Base-by-base conservation (phyloP, 108 stramenopile species). In the Cyclotella baltica region DNA sequence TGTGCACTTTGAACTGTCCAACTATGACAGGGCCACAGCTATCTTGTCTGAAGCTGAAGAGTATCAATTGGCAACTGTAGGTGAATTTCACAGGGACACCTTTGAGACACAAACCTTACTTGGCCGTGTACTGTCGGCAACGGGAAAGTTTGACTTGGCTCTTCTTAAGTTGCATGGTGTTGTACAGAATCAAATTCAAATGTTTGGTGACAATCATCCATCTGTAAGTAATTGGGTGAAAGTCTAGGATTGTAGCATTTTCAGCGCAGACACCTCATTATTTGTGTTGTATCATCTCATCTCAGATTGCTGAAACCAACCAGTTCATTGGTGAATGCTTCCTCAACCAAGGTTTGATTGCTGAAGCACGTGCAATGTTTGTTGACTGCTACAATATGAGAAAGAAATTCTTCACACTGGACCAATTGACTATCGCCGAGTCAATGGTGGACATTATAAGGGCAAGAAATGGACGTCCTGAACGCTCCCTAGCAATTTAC, bases 321-420 rank as follows among this genome's bases (percentile, higher is more conserved):
- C 84, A 85, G 43, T 78, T 67, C 43, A 84, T 92, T 61, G 91
- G 89, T 22, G 78, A 78, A 50, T 83, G 82, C 30, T 88, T 87
- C 62, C 83, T 86, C n/a, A 66, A 82, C 15, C 85, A 86, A 70
- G 83, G 80, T 28, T 83, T 87, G 72, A 37, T 67, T 10, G 23
- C 70, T 23, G 76, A 53, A 11, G 91, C 89, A 15, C 77, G 88
- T 35, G 77, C 40, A 13, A 83, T 78, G 58, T 80, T 85, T 23
- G 85, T 64, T 50, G 80, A 86, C 36, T 86, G 87, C 70, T 90
- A 88, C 72, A 84, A 87, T 36, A 92, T 92, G 89, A 68, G 89
- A 46, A 73, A 86, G n/a, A 68, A 74, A 20, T 90, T 90, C 57
- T 85, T 92, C 25, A 81, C 88, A 13, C 64, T 78, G 65, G 91